Evolutionary conservation across 345 rosid genomes (phyloP), one percentile per base, ranked within the genome.

Genomic region (Citrus medica): DNA sequence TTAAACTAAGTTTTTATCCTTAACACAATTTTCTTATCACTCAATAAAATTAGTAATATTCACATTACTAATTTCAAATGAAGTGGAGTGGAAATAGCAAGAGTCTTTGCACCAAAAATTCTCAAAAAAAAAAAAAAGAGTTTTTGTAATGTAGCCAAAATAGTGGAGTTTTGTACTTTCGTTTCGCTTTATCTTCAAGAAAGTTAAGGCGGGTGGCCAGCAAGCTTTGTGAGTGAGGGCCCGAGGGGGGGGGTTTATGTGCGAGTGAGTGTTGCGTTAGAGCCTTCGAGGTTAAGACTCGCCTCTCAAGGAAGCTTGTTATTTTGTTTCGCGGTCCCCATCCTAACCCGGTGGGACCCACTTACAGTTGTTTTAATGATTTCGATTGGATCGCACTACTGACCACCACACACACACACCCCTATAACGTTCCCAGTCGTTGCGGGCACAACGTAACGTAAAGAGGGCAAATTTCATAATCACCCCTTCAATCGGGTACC

Each of bases 81-180:
- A 10, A 58, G 75, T 72, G 75, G 48, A 28, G 48, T 72, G 75
- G 64, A 56, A 56, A 55, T 72, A 72, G 64, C 21, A 32, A 56
- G 24, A 28, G 25, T 6, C 19, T 6, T 9, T 6, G 30, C 1
- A 21, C 3, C 7, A 6, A 51, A 12, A 27, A 17, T 5, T 33
- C 0, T 6, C 9, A 69, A 9, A 0, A 40, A 40, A 42, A 4
- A 6, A 8, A 4, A 6, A 5, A 3, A 2, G 19, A 1, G 2
- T 4, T 8, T 71, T 55, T 71, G 75, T 9, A 72, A 55, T 9
- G 33, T 72, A 21, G 75, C 25, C 51, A 46, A 19, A 56, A 6
- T 56, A 17, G 65, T 22, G 65, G n/a, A 28, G 22, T 33, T 22
- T 63, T 56, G 51, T 46, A 37, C 40, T 37, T 7, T 37, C 40